Percentiles rank a stretch among this genome's conserved stretches.
Evolutionary conservation across 2,329 filamentous ascomycete genomes (phyloP).

Genomic region (Magnaporthiopsis rhizophila): DNA sequence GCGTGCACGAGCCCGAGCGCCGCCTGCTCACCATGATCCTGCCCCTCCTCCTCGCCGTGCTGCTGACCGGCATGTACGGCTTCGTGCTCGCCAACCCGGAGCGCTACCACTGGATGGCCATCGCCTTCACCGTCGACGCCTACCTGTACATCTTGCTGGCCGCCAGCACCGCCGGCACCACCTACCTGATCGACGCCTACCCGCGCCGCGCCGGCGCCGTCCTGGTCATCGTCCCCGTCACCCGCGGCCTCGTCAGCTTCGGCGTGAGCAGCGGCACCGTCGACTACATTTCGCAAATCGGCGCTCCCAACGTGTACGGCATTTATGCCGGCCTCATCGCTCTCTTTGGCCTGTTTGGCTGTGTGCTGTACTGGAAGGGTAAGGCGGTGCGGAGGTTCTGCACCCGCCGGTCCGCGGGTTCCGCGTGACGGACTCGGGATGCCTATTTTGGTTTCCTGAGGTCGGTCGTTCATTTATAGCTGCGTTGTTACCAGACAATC

Average conservation of each 20-base stretch:
- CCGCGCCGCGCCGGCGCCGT: constrained; percentile 31
- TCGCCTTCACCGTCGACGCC: constrained; percentile 20
- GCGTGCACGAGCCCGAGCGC: constrained; percentile 31
- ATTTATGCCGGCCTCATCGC: constrained; percentile 3
- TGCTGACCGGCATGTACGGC: constrained; percentile 30
- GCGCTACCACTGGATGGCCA: constrained; percentile 25
- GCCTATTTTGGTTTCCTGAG: no score
- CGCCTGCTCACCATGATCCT: constrained; percentile 27
- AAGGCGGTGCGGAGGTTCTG: constrained; percentile 6
- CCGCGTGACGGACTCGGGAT: background rate
- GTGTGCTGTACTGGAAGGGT: constrained; percentile 3
- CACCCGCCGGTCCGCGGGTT: background rate
- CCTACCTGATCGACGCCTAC: constrained; percentile 35
- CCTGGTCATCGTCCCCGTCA: constrained; percentile 36
- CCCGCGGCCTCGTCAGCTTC: constrained; percentile 36
- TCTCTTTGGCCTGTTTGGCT: background rate
- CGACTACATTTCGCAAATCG: constrained; percentile 1
- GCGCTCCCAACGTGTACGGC: constrained; percentile 1
- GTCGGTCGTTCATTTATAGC: background rate
- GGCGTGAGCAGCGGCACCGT: constrained; percentile 17
- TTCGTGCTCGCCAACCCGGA: constrained; percentile 25
- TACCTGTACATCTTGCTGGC: constrained; percentile 31
- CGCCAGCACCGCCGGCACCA: constrained; percentile 35
- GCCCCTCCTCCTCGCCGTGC: constrained; percentile 27
- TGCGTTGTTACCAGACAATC: background rate